Evolutionary conservation across 352 stramenopile species (phyloP), one percentile per base, ranked within the genome.

Genomic region (Plasmopara viticola): DNA sequence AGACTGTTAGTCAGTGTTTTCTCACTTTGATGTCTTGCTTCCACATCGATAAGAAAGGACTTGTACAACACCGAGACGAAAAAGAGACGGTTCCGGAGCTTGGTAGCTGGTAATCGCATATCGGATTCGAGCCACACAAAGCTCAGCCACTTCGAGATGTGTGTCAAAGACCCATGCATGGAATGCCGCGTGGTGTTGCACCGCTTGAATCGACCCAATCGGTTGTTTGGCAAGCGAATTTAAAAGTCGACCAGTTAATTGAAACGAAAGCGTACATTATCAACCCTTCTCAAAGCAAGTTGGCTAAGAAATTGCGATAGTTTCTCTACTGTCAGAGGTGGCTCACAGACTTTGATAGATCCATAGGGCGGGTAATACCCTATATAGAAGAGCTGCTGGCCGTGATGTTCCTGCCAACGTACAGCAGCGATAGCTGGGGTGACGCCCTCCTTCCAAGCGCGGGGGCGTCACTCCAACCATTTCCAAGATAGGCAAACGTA

Each of bases 201-300:
- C 1, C 8, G 12, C 14, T n/a, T 41, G 35, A 5, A 7, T 41
- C 9, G 35, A 13, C 37, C 37, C 6, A 17, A 41, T 41, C 12
- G n/a, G 37, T 8, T 18, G 14, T 42, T 39, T 17, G 20, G 20
- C 12, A 14, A 29, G 20, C 58, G 47, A 37, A 62, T 56, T 8
- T 25, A 33, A 2, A 31, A 33, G 20, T 25, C 20, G 12, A 50
- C 45, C 0, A 55, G 29, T 39, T 34, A 41, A 1, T 41, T 17
- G 12, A 6, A 7, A 17, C 37, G 1, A 8, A 13, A 41, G 37
- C 37, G 37, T 8, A 9, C n/a, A 13, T 15, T 41, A 6, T 0
- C 4, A 15, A 13, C 9, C 1, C 12, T 1, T 8, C 37, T 4
- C 1, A 13, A 5, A 8, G 5, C 13, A 41, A 41, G 7, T 18